Evolutionary conservation across 139 green algal genomes (phyloP).

Genomic region (Micromonas commoda): DNA sequence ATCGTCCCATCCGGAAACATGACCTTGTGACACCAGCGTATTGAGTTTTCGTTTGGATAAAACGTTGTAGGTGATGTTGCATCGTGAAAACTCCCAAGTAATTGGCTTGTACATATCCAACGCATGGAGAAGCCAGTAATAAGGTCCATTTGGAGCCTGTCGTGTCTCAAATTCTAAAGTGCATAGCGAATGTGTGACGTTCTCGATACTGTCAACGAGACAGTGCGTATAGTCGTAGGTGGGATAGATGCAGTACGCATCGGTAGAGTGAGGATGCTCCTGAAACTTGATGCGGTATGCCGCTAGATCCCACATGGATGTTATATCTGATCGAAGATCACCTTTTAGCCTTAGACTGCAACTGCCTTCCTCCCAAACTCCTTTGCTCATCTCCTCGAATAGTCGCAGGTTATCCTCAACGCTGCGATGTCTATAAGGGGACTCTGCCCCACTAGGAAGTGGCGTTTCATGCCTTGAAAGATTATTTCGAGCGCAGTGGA

Average conservation of each 20-base stretch:
- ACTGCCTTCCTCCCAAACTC: slow-evolving; percentile 81
- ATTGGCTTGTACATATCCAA: slow-evolving; percentile 91
- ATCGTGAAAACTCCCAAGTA: slow-evolving; percentile 93
- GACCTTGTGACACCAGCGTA: slow-evolving; percentile 68
- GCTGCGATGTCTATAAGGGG: slow-evolving; percentile 83
- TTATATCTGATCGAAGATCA: slow-evolving; percentile 85
- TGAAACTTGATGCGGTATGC: slow-evolving; percentile 90
- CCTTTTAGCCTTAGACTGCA: slow-evolving; percentile 80
- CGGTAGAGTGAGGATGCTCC: slow-evolving; percentile 77
- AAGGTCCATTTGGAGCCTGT: slow-evolving; percentile 69
- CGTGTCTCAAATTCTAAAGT: slow-evolving; percentile 96
- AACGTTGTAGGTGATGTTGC: slow-evolving; percentile 96
- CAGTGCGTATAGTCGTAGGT: slow-evolving; percentile 99
- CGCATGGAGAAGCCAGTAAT: slow-evolving; percentile 91
- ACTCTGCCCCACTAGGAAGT: slow-evolving; percentile 39
- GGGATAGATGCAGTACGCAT: slow-evolving; percentile 96
- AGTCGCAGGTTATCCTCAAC: slow-evolving; percentile 78
- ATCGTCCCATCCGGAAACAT: slow-evolving; percentile 94
- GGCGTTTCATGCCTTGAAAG: not conserved
- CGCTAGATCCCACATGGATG: slow-evolving; percentile 96
- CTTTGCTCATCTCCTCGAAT: slow-evolving; percentile 92
- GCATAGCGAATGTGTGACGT: slow-evolving; percentile 98
- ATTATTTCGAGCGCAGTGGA: not conserved
- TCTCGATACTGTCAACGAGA: slow-evolving; percentile 92
- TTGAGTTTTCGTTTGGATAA: slow-evolving; percentile 97